A percentile compares a stretch with the other conserved stretches of the same genome.
These are phyloP conservation scores for Lactifluus piperatus DNA, from an alignment of 768 basidiomycete species.

Conservation along the genomic window DNA sequence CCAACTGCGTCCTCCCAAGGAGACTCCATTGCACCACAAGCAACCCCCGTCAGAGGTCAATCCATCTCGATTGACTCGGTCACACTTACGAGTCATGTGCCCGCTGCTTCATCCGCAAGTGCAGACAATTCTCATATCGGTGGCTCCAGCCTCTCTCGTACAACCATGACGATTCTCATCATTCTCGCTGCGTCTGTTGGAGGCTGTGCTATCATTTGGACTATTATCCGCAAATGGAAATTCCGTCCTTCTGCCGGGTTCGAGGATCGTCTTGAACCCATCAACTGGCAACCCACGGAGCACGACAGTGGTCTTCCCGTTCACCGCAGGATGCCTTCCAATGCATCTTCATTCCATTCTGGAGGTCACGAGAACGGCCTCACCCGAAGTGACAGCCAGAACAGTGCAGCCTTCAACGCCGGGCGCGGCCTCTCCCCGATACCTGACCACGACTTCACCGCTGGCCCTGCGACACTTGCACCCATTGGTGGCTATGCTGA, in stretches of 20 bases:
- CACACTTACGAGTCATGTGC: slow-evolving; percentile 20
- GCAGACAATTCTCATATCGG: slow-evolving; percentile 28
- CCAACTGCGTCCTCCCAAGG: slow-evolving; percentile 21
- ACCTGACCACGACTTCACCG: slow-evolving; percentile 73
- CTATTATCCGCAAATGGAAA: slow-evolving; percentile 89
- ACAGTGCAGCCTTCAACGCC: slow-evolving; percentile 27
- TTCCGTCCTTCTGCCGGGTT: slow-evolving; percentile 73
- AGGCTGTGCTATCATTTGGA: slow-evolving; percentile 70
- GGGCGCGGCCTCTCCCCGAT: slow-evolving; percentile 35
- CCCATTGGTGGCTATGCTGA: slow-evolving; percentile 79
- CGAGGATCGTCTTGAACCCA: slow-evolving; percentile 78
- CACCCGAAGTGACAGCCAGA: slow-evolving; percentile 11
- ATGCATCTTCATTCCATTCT: slow-evolving; percentile 65
- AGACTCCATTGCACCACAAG: slow-evolving; percentile 17
- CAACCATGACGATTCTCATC: slow-evolving; percentile 54
- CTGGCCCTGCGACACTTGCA: slow-evolving; percentile 45
- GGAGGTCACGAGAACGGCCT: slow-evolving; percentile 25
- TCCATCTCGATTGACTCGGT: slow-evolving; percentile 22
- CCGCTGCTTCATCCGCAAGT: slow-evolving; percentile 21
- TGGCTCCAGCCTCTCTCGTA: slow-evolving; percentile 36
- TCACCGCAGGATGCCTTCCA: slow-evolving; percentile 47
- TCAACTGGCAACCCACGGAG: slow-evolving; percentile 75
- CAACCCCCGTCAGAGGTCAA: slow-evolving; percentile 12
- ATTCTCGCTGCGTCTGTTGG: slow-evolving; percentile 61
- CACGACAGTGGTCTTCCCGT: slow-evolving; percentile 38